phyloP scores from a whole-genome alignment of 2,329 filamentous ascomycete species.

The Epichloe sylvatica region DNA sequence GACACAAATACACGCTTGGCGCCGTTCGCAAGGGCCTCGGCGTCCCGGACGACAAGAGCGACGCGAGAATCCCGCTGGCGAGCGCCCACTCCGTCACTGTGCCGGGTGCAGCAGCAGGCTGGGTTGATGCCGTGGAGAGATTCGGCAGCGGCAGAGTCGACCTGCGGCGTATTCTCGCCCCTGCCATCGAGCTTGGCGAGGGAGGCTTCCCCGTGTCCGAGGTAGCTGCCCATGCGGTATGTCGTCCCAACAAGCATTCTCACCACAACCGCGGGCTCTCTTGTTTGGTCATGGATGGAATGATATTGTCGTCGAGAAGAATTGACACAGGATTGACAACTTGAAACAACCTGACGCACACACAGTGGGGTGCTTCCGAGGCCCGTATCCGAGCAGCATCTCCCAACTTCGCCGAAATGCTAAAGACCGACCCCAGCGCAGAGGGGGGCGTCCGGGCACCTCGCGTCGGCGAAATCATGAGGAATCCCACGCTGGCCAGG shows the following conservation, averaged over 20 bases:
- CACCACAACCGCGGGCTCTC: no score
- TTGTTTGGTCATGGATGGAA: not conserved
- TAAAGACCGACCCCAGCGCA: conserved; percentile 60
- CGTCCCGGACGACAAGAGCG: conserved; percentile 38
- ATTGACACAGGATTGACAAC: no score
- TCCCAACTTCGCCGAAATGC: conserved; percentile 74
- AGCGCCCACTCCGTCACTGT: conserved; percentile 75
- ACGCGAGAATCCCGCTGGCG: conserved; percentile 52
- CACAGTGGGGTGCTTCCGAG: conserved; percentile 66
- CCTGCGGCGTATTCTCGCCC: conserved; percentile 62
- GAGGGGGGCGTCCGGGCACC: conserved; percentile 64
- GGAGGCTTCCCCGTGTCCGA: conserved; percentile 80
- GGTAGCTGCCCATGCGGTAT: conserved; percentile 52
- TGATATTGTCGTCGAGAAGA: not conserved
- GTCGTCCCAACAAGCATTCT: conserved; percentile 17
- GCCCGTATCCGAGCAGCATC: conserved; percentile 53
- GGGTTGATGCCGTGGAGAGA: conserved; percentile 75
- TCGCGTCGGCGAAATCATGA: conserved; percentile 72
- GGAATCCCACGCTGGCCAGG: conserved; percentile 63
- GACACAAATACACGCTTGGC: conserved; percentile 54
- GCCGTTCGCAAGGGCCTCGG: conserved; percentile 56
- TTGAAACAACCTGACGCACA: conserved; percentile 19
- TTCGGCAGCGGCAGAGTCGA: conserved; percentile 80
- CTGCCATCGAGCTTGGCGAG: conserved; percentile 76
- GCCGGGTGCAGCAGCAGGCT: conserved; percentile 82